Evolutionary conservation across 2,329 filamentous ascomycete species (phyloP).

Genomic region (Furcasterigmium furcatum): DNA sequence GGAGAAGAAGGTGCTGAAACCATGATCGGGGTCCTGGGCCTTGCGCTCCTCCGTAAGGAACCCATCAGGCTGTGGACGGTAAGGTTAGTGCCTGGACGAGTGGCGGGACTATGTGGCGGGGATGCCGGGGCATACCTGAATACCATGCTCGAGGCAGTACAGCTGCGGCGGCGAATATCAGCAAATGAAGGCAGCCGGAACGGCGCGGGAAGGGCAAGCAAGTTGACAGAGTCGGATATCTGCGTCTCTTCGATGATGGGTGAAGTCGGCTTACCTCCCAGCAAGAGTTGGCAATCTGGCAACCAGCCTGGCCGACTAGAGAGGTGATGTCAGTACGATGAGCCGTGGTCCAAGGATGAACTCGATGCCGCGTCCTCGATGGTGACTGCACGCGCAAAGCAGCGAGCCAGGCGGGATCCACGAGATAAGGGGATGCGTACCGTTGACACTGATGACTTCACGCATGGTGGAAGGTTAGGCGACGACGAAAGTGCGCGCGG

Average conservation of each 20-base stretch:
- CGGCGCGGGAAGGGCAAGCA: no score
- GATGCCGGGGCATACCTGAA: conserved; percentile 68
- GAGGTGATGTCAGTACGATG: conserved; percentile 43
- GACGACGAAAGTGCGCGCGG: conserved; percentile 10
- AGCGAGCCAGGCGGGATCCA: conserved; percentile 1
- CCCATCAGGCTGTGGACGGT: conserved; percentile 78
- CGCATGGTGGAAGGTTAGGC: conserved; percentile 70
- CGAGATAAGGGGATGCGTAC: conserved; percentile 51
- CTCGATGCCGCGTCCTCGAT: no score
- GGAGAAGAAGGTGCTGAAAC: conserved; percentile 99
- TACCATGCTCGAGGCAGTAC: conserved; percentile 99
- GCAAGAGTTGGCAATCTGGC: conserved; percentile 99
- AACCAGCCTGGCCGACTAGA: conserved; percentile 98
- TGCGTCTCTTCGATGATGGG: no score
- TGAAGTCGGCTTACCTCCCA: conserved; percentile 86
- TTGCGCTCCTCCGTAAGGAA: conserved; percentile 98
- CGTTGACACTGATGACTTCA: conserved; percentile 99
- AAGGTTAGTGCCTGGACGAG: no score
- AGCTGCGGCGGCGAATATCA: conserved; percentile 68
- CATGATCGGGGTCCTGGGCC: conserved; percentile 86
- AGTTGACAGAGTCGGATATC: no score
- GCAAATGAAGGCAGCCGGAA: no score
- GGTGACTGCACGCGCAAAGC: no score
- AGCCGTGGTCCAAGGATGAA: conserved; percentile 2
- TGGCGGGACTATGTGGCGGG: no score